These are phyloP conservation scores for Solanum virginianum DNA, from an alignment of 257 asterid genomes.

Conservation along the genomic window DNA sequence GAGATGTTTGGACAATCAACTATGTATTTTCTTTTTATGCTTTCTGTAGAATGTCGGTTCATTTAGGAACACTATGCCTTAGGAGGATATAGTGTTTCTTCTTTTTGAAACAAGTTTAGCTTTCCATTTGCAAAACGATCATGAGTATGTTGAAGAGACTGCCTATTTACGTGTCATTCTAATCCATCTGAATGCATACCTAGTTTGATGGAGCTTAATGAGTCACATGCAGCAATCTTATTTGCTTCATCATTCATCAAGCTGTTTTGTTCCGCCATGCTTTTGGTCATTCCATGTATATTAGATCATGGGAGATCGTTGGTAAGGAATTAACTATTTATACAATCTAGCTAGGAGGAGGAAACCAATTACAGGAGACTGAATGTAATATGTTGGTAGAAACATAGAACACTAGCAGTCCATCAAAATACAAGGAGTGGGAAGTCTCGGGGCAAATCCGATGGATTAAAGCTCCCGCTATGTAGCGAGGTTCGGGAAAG, in stretches of 20 bases:
- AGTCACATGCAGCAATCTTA: neutral
- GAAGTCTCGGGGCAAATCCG: neutral
- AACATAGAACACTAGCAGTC: neutral
- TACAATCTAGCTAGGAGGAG: neutral
- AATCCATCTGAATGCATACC: neutral
- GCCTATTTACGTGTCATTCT: neutral
- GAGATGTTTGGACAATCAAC: neutral
- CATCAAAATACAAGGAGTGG: neutral
- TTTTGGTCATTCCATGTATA: neutral
- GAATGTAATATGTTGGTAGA: neutral
- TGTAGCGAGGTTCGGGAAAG: too few relatives aligned
- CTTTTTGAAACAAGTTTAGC: neutral
- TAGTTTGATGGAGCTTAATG: neutral
- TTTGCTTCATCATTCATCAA: neutral
- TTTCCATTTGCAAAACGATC: neutral
- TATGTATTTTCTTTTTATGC: neutral
- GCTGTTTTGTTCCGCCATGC: neutral
- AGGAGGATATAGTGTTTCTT: neutral
- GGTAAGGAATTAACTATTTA: neutral
- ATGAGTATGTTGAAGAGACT: neutral
- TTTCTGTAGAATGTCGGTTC: neutral
- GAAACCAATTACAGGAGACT: neutral
- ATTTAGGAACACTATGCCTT: neutral
- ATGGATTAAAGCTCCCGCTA: too few relatives aligned
- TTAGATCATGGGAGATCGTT: neutral